Conservation (phyloP, 805 yeast genomes). For the Candida arabinofermentans region DNA sequence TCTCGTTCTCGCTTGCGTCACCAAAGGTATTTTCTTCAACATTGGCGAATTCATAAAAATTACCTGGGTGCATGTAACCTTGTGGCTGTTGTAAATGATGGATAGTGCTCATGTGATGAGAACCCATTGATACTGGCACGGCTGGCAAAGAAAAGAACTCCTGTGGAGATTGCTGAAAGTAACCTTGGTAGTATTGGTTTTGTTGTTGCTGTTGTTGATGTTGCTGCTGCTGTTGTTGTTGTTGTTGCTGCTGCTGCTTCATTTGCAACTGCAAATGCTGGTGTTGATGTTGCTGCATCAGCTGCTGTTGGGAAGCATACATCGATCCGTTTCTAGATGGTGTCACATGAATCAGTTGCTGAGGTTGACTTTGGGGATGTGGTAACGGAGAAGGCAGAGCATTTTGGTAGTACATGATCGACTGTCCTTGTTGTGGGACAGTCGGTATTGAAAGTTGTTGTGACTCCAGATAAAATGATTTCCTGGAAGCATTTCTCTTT, state of each 20-base stretch:
- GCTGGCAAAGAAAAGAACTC: not conserved
- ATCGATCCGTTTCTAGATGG: not conserved
- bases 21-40: not conserved
- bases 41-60: not conserved
- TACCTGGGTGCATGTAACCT: not conserved
- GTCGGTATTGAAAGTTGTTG: not conserved
- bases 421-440: not conserved
- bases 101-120: not conserved
- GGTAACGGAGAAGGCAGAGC: not conserved
- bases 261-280: not conserved
- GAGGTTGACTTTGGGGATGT: not conserved
- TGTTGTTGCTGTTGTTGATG: not conserved
- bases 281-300: not conserved
- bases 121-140: not conserved
- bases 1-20: not conserved
- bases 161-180: not conserved
- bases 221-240: not conserved
- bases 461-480: not conserved
- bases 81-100: not conserved
- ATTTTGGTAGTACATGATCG: not conserved
- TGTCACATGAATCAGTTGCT: not conserved
- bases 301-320: not conserved
- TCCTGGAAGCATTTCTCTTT: not conserved
- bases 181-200: not conserved
- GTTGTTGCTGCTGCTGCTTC: conserved; percentile 3